A percentile compares a stretch with the other conserved stretches of the same genome.
phyloP scores from a whole-genome alignment of 306 rosid genomes.

The Malus asiatica region DNA sequence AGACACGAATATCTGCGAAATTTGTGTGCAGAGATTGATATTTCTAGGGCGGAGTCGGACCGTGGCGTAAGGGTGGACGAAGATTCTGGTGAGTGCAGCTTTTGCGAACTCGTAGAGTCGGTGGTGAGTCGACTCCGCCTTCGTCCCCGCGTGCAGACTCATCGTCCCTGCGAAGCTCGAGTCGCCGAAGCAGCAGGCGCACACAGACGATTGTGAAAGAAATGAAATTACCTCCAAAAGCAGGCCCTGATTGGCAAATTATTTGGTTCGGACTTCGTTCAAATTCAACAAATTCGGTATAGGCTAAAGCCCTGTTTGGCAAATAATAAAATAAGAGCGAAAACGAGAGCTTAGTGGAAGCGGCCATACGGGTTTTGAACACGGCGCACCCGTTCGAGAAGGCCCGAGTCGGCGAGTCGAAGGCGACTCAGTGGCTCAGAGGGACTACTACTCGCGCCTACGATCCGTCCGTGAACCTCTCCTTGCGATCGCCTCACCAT shows the following conservation, averaged over 20 bases:
- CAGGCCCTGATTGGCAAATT: not conserved
- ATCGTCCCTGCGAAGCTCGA: constrained; percentile 16
- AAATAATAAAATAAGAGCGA: not conserved
- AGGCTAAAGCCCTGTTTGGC: not conserved
- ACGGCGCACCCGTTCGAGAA: constrained; percentile 79
- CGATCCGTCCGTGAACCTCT: constrained; percentile 30
- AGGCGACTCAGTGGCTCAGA: constrained; percentile 64
- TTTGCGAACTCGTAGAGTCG: constrained; percentile 78
- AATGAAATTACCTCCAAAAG: not conserved
- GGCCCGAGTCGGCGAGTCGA: constrained; percentile 59
- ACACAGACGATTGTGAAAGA: not conserved
- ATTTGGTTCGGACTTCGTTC: not conserved
- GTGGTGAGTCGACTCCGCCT: constrained; percentile 58
- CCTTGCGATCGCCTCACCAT: constrained; percentile 76
- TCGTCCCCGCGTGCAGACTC: constrained; percentile 44
- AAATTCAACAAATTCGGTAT: not conserved
- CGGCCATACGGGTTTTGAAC: constrained; percentile 72
- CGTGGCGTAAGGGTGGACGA: constrained; percentile 85
- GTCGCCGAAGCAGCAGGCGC: not conserved
- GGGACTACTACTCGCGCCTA: constrained; percentile 48
- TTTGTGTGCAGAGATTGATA: not conserved
- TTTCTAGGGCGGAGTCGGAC: constrained; percentile 4
- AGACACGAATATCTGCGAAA: not conserved
- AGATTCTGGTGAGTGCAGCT: constrained; percentile 66
- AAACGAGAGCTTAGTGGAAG: constrained; percentile 46